Evolutionary conservation across 768 basidiomycete species (phyloP), one percentile per base, ranked within the genome.

Genomic region (Amanita molliuscula): DNA sequence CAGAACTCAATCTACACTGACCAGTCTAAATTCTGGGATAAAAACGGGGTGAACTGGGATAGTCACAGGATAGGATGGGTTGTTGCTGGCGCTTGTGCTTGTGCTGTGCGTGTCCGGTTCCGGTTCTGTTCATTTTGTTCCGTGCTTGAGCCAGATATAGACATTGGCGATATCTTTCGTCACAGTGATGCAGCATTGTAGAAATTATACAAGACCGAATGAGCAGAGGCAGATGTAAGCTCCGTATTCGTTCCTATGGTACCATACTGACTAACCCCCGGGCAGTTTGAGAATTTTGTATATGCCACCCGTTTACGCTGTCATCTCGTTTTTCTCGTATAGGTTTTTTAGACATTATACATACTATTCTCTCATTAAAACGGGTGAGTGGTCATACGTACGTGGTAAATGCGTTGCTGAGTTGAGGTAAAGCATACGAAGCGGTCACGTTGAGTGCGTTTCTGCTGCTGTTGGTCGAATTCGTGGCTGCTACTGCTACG

Each of bases 371-470:
- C 67, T 77, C 33, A 63, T 72, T 42, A 61, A 75, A 66, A 63
- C 71, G 31, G 70, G 73, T 68, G 41, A 36, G 66, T 61, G 10
- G 15, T 26, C 16, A 7, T 8, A 3, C 47, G 10, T 16, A 44
- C 11, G 18, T 36, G 41, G 26, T 11, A 6, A n/a, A 31, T 6
- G 29, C 43, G 28, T 47, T 35, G 28, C 47, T 44, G 15, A 43
- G 53, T 9, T 53, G 48, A 53, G 45, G 16, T 26, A 4, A 28
- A 88, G 85, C 75, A 6, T 87, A 88, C 55, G 84, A 87, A 73
- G 86, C 89, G 4, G 65, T 92, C 47, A 89, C 87, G 0, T 60
- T 92, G 33, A 87, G 87, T 60, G 92, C 92, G 20, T 95, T 95
- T 69, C 62, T 96, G 85, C 67, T 93, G 28, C 76, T 94, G 4